A percentile compares a stretch with the other conserved stretches of the same genome.
Conservation (phyloP, 75 land plant species). For the Selaginella moellendorffii region DNA sequence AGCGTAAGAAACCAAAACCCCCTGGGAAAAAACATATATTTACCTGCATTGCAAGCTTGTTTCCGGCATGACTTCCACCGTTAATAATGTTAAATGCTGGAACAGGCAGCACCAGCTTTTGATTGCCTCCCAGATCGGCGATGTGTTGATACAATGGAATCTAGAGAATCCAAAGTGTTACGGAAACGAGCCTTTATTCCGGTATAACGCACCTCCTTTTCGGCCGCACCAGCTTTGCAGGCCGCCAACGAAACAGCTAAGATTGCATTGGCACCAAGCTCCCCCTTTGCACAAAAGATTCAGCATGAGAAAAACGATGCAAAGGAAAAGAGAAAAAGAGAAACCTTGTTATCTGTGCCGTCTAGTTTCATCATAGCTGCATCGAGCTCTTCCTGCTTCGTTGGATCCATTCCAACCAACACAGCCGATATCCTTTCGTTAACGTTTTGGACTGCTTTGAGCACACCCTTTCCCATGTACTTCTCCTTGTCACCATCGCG, state of each 20-base stretch:
- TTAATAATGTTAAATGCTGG: constrained; percentile 87
- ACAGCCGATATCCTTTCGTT: constrained; percentile 83
- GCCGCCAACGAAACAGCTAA: constrained; percentile 98
- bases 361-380: constrained; percentile 85
- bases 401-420: constrained; percentile 85
- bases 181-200: background rate
- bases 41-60: constrained; percentile 86
- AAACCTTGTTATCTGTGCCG: constrained; percentile 90
- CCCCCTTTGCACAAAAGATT: no score
- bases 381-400: constrained; percentile 77
- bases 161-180: constrained; percentile 21
- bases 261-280: constrained; percentile 95
- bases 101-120: constrained; percentile 62
- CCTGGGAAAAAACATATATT: background rate
- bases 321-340: background rate
- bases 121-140: constrained; percentile 78
- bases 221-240: constrained; percentile 98
- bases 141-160: constrained; percentile 85
- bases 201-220: constrained; percentile 58
- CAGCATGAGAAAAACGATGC: background rate
- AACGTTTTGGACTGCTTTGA: constrained; percentile 65
- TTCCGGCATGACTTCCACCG: constrained; percentile 97
- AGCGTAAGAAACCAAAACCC: background rate
- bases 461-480: constrained; percentile 88
- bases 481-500: constrained; percentile 76